Evolutionary conservation across 2,329 filamentous ascomycete species (phyloP).

Genomic region (Trichoderma semiorbis): DNA sequence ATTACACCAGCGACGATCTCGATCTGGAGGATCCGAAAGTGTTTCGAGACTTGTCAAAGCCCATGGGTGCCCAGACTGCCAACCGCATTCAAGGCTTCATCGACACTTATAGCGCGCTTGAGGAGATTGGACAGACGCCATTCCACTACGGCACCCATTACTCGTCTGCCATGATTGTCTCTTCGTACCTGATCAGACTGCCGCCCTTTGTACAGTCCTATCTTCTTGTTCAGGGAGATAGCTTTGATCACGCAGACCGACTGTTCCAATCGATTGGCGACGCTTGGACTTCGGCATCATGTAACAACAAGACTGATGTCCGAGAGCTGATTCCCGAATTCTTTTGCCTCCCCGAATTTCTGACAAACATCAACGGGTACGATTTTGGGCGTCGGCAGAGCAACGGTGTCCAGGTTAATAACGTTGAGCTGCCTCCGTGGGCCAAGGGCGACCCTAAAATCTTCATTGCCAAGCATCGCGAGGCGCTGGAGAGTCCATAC

Average conservation of each 20-base stretch:
- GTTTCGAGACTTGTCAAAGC: constrained; percentile 89
- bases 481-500: constrained; percentile 88
- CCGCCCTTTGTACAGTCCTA: constrained; percentile 97
- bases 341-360: constrained; percentile 92
- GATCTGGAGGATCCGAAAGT: constrained; percentile 79
- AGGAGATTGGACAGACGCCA: constrained; percentile 86
- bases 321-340: constrained; percentile 95
- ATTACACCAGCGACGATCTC: constrained; percentile 91
- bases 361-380: constrained; percentile 90
- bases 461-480: constrained; percentile 93
- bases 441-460: constrained; percentile 94
- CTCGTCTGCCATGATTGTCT: constrained; percentile 98
- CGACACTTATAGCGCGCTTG: constrained; percentile 81
- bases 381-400: constrained; percentile 89
- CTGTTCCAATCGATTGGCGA: constrained; percentile 91
- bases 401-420: constrained; percentile 72
- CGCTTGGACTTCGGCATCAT: constrained; percentile 86
- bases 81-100: constrained; percentile 74
- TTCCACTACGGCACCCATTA: constrained; percentile 99
- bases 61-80: constrained; percentile 87
- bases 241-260: constrained; percentile 92
- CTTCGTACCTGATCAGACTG: constrained; percentile 89
- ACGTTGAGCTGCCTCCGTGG: constrained; percentile 90
- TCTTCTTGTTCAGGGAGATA: constrained; percentile 88
- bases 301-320: constrained; percentile 88